phyloP scores from a whole-genome alignment of 2,329 filamentous ascomycete genomes.

The Biscogniauxia mediterranea region DNA sequence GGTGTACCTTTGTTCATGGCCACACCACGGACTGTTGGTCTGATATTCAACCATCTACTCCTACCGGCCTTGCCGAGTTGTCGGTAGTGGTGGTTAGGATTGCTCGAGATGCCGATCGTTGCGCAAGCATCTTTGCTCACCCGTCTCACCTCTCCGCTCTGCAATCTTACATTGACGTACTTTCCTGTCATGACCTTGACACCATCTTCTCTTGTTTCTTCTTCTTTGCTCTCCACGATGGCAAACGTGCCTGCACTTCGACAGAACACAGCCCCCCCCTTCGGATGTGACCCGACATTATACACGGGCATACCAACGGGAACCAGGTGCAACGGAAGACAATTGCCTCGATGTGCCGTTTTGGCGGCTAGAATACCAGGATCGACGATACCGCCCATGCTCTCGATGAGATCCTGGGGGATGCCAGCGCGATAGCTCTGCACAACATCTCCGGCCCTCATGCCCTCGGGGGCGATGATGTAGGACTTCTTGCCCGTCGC shows the following conservation, averaged over 20 bases:
- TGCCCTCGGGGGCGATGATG: conserved; percentile 91
- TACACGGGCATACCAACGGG: conserved; percentile 91
- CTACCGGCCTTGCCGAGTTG: conserved; percentile 94
- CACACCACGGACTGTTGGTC: conserved; percentile 92
- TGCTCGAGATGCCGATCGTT: conserved; percentile 92
- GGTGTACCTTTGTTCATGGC: conserved; percentile 91
- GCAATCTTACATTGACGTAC: conserved; percentile 80
- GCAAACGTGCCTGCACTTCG: conserved; percentile 92
- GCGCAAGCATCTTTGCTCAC: conserved; percentile 92
- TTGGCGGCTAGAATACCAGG: conserved; percentile 93
- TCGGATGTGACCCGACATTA: conserved; percentile 77
- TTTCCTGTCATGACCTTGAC: conserved; percentile 64
- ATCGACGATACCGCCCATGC: conserved; percentile 91
- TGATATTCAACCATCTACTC: conserved; percentile 88
- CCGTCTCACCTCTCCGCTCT: conserved; percentile 88
- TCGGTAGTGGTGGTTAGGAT: conserved; percentile 84
- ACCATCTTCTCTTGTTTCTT: conserved; percentile 62
- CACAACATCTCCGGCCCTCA: conserved; percentile 86
- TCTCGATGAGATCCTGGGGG: conserved; percentile 78
- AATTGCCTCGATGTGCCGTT: conserved; percentile 93
- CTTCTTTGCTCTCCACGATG: conserved; percentile 84
- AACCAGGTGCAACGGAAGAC: conserved; percentile 91
- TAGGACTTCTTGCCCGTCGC: conserved; percentile 78
- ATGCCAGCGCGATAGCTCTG: conserved; percentile 92
- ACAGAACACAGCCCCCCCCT: conserved; percentile 82